Evolutionary conservation across 768 basidiomycete species (phyloP), one percentile per base, ranked within the genome.

Genomic region (Amyloporia xantha): DNA sequence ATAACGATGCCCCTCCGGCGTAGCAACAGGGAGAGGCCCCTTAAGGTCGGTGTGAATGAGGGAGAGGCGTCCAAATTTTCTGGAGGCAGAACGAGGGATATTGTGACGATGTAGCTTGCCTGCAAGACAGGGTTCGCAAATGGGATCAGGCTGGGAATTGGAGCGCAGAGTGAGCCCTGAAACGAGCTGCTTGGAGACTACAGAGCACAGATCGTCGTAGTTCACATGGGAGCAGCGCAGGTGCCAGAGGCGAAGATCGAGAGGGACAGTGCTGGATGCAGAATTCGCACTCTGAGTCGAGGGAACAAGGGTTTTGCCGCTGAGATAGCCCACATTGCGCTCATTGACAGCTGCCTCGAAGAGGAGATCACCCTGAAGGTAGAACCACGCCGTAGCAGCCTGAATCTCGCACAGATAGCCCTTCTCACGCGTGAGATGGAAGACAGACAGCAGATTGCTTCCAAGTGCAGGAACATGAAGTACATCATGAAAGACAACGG

Each of bases 41-140:
- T 59, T 54, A 0, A 66, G 43, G 50, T 67, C 59, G 3, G 54
- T 49, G 44, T 65, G 63, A 9, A 64, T 48, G 35, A 59, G 61
- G 6, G 53, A 42, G 2, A 61, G 40, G 24, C 48, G 48, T 2
- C 11, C 19, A 30, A 41, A 15, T 17, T 57, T 46, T 4, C 40
- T 44, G 46, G 35, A 47, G 41, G 48, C n/a, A 1, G 58, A 56
- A 11, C 19, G 23, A 20, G 53, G 52, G 41, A 60, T 56, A 3
- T 59, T 54, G 26, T 54, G 54, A 9, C 55, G 46, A 38, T 56
- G 48, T 48, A 57, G 52, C 50, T 61, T 61, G 27, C 63, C 59
- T 21, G 42, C 28, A 1, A 59, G 30, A 25, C 58, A 59, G 3
- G 54, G 44, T 20, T 57, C 51, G 44, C 61, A 62, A 35, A 60